Evolutionary conservation across 148 eudicot species (phyloP).

Genomic region (Vaccinium corymbosum): DNA sequence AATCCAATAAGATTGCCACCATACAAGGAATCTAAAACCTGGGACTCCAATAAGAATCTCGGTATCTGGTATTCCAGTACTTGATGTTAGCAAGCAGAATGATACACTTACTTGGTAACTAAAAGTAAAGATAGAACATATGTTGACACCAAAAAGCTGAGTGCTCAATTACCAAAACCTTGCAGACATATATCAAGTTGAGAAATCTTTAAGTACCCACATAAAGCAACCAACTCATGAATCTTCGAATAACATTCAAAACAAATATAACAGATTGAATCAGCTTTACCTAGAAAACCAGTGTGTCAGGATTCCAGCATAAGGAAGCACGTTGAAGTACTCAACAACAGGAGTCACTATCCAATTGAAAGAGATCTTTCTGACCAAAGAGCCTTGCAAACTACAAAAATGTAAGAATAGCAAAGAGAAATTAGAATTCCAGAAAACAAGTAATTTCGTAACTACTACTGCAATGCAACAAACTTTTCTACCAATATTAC

Average conservation of each 20-base stretch:
- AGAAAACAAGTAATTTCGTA: background rate
- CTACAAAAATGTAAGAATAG: conserved; percentile 30
- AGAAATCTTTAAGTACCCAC: background rate
- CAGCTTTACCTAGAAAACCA: conserved; percentile 59
- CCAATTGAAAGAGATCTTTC: conserved; percentile 46
- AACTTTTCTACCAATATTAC: background rate
- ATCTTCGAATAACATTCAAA: background rate
- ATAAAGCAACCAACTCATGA: conserved; percentile 2
- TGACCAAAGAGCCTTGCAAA: conserved; percentile 70
- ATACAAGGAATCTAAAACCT: background rate
- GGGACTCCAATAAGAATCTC: background rate
- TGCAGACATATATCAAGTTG: background rate
- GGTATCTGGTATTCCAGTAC: conserved; percentile 1
- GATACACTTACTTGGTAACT: background rate
- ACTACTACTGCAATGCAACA: background rate
- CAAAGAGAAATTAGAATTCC: background rate
- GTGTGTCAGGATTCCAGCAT: conserved; percentile 42
- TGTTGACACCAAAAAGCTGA: background rate
- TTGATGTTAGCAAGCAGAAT: background rate
- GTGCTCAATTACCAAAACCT: background rate
- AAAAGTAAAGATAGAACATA: background rate
- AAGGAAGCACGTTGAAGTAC: conserved; percentile 78
- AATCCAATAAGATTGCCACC: background rate
- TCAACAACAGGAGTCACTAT: conserved; percentile 52
- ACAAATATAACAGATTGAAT: background rate